phyloP scores from a whole-genome alignment of 169 alveolate species.

The Cystoisospora suis region DNA sequence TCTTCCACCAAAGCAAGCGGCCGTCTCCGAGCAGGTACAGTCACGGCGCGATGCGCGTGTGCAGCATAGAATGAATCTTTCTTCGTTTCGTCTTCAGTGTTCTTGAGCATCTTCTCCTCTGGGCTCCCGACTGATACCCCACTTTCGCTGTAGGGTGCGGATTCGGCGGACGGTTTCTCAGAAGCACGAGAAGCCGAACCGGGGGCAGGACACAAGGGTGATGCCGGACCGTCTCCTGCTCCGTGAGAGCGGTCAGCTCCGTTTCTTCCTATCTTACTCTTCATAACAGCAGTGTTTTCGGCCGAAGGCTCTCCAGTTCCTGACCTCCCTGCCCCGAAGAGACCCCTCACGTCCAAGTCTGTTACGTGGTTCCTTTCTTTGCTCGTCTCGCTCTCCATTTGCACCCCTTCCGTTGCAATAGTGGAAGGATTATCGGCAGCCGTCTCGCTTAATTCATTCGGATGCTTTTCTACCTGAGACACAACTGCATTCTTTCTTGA shows the following conservation, averaged over 20 bases:
- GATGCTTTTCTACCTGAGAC: too few species aligned
- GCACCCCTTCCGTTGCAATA: too few species aligned
- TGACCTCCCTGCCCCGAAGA: too few species aligned
- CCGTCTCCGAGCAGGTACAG: neutral
- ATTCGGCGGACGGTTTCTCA: neutral
- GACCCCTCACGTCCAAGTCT: too few species aligned
- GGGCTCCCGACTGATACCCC: too few species aligned
- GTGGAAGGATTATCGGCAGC: neutral
- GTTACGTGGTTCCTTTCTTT: too few species aligned
- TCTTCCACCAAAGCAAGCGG: constrained; percentile 17
- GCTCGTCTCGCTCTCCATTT: too few species aligned
- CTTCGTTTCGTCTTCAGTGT: neutral
- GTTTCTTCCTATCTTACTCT: neutral
- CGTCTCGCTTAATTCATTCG: neutral
- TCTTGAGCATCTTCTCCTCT: neutral
- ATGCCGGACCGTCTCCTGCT: neutral
- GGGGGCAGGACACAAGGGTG: too few species aligned
- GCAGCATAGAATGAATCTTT: neutral
- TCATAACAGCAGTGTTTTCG: neutral
- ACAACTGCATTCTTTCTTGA: too few species aligned
- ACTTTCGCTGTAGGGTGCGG: neutral
- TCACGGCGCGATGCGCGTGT: constrained; percentile 17
- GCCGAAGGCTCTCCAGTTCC: neutral
- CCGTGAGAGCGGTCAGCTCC: neutral
- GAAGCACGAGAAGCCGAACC: neutral